Conservation (phyloP, 257 asterid species). For the Cordia subcordata region DNA sequence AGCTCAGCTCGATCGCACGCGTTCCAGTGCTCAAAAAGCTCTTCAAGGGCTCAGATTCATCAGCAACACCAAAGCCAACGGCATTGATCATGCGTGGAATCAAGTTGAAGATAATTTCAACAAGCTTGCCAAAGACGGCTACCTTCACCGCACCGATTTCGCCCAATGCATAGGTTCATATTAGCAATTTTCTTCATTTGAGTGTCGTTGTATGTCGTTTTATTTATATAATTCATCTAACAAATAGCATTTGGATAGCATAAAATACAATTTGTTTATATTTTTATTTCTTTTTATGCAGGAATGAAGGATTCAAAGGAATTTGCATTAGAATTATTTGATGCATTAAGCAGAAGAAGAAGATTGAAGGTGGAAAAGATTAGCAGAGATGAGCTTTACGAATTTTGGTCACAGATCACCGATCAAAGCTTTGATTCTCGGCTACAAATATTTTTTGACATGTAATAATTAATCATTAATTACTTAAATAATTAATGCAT, state of each 20-base stretch:
- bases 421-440: slow-evolving; percentile 97
- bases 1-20: slow-evolving; percentile 96
- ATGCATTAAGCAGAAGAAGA: slow-evolving; percentile 82
- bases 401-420: slow-evolving; percentile 89
- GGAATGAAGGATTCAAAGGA: slow-evolving; percentile 93
- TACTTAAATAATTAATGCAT: slow-evolving; percentile 1
- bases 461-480: slow-evolving; percentile 60
- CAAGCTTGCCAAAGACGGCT: slow-evolving; percentile 71
- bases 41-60: slow-evolving; percentile 81
- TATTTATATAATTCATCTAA: background rate
- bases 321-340: slow-evolving; percentile 83
- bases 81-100: slow-evolving; percentile 65
- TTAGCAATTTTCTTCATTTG: background rate
- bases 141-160: slow-evolving; percentile 68
- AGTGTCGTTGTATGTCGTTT: background rate
- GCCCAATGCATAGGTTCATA: slow-evolving; percentile 90
- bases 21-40: slow-evolving; percentile 85
- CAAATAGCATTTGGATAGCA: background rate
- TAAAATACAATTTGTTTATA: background rate
- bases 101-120: slow-evolving; percentile 61
- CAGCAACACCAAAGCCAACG: slow-evolving; percentile 55
- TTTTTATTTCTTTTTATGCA: slow-evolving; percentile 6
- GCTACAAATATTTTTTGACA: slow-evolving; percentile 97
- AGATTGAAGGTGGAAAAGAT: slow-evolving; percentile 73
- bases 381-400: slow-evolving; percentile 72